Evolutionary conservation across 768 basidiomycete species (phyloP).

Genomic region (Boletus vinaceobasis): DNA sequence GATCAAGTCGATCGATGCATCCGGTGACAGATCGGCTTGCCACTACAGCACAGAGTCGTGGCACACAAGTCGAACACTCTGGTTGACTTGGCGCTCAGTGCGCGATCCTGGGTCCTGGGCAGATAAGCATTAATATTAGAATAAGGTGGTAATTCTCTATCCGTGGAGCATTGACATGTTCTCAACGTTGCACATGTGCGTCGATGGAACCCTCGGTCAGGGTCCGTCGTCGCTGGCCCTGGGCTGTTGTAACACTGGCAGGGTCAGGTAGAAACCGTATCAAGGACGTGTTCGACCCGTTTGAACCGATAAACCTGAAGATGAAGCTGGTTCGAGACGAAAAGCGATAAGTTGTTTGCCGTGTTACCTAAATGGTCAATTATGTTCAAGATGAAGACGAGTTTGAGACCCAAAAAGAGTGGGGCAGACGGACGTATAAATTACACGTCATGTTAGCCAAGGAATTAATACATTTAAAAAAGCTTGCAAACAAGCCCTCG

Average conservation of each 20-base stretch:
- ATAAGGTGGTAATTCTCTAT: not conserved
- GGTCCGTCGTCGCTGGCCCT: not conserved
- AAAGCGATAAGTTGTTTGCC: not conserved
- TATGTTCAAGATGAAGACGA: no score
- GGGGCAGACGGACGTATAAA: not conserved
- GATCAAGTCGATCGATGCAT: not conserved
- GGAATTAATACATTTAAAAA: not conserved
- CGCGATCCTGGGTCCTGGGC: constrained; percentile 4
- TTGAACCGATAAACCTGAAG: not conserved
- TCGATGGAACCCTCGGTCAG: not conserved
- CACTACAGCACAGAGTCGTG: not conserved
- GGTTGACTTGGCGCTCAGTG: not conserved
- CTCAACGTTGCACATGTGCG: not conserved
- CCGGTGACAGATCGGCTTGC: not conserved
- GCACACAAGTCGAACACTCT: not conserved
- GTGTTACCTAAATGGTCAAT: no score
- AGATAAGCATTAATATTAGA: not conserved
- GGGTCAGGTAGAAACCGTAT: no score
- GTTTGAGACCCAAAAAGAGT: no score
- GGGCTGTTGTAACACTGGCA: not conserved
- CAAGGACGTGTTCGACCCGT: not conserved
- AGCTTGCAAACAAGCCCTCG: constrained; percentile 46
- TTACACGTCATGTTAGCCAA: not conserved
- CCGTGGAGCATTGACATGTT: not conserved
- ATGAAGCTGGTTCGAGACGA: not conserved